Evolutionary conservation across 2,329 filamentous ascomycete species (phyloP), one percentile per base, ranked within the genome.

Genomic region (Fonsecaea nubica): DNA sequence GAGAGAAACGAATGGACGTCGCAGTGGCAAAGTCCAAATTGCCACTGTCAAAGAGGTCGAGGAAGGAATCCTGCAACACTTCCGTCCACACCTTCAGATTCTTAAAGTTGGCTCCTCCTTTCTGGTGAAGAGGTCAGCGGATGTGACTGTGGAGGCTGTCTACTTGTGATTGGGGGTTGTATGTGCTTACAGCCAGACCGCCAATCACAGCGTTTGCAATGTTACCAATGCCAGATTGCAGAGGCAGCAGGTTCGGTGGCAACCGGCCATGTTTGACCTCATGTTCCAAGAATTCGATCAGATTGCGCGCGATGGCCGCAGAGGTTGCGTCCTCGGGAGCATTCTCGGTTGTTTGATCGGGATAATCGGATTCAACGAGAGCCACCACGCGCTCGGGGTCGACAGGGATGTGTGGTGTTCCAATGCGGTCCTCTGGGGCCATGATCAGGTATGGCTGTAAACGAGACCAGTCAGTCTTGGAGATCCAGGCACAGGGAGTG

Each of bases 51-150:
- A 96, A 96, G 62, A 96, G 90, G 77, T 96, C 93, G 30, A 96
- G 86, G 87, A 96, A 96, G 25, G 91, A 93, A 77, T 96, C 92
- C 81, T 96, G 92, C 64, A 96, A 88, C 56, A 96, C 92, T 80
- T 96, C 92, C 30, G 93, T 96, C 93, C 92, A 96, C 45, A 96
- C 93, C 77, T 91, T 93, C 65, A 97, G 86, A 81, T 96, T 91
- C 76, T 87, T 86, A 84, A 96, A 96, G 78, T 93, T 90, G 71
- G 91, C 91, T 67, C 83, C 84, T 13, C 85, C 85, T 65, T 90
- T 87, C 66, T 68, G 33, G 30, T 25, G 2, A 25, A 35, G 30
- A 10, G 32, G 25, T 25, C 42, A 35, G 32, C 25, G 21, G 42
- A 33, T 52, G 15, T 32, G 57, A 40, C 4, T 10, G 18, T 3